Evolutionary conservation across 176 grass and related monocot genomes (phyloP).

Genomic region (Eremochloa ophiuroides): DNA sequence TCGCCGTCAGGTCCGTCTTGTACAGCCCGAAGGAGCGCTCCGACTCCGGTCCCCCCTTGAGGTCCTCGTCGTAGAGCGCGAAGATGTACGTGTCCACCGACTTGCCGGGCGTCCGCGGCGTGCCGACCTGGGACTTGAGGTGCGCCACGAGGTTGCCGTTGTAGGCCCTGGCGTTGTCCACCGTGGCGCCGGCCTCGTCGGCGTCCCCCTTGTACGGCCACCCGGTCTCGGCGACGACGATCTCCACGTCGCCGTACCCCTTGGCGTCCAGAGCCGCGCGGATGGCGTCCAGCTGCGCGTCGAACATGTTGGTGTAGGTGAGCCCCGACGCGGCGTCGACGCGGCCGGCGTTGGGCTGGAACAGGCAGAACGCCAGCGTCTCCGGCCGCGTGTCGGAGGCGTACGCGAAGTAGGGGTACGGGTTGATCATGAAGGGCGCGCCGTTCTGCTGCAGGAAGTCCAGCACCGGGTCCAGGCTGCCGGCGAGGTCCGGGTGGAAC

Average conservation of each 20-base stretch:
- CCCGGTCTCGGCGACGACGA: constrained; percentile 93
- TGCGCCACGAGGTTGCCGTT: constrained; percentile 77
- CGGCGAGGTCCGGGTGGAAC: constrained; percentile 55
- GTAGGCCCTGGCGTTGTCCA: constrained; percentile 87
- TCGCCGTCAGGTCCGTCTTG: constrained; percentile 61
- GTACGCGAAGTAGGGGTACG: constrained; percentile 97
- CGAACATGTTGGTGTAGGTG: constrained; percentile 97
- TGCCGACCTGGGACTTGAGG: constrained; percentile 66
- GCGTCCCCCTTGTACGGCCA: constrained; percentile 90
- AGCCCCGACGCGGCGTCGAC: constrained; percentile 64
- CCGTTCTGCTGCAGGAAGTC: constrained; percentile 76
- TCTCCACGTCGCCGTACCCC: constrained; percentile 62
- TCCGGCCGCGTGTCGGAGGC: constrained; percentile 70
- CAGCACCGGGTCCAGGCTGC: constrained; percentile 62
- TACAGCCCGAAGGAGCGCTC: constrained; percentile 90
- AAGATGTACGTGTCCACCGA: constrained; percentile 95
- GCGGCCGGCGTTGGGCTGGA: constrained; percentile 86
- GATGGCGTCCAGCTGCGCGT: constrained; percentile 94
- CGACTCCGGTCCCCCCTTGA: constrained; percentile 73
- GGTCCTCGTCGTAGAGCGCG: constrained; percentile 99
- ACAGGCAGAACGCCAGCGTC: constrained; percentile 96
- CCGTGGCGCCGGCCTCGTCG: constrained; percentile 62
- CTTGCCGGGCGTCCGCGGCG: constrained; percentile 67
- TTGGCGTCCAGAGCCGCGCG: constrained; percentile 65
- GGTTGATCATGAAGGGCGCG: constrained; percentile 93